A percentile compares a stretch with the other conserved stretches of the same genome.
phyloP scores from a whole-genome alignment of 768 basidiomycete genomes.

The Leccinum disarticulatum region DNA sequence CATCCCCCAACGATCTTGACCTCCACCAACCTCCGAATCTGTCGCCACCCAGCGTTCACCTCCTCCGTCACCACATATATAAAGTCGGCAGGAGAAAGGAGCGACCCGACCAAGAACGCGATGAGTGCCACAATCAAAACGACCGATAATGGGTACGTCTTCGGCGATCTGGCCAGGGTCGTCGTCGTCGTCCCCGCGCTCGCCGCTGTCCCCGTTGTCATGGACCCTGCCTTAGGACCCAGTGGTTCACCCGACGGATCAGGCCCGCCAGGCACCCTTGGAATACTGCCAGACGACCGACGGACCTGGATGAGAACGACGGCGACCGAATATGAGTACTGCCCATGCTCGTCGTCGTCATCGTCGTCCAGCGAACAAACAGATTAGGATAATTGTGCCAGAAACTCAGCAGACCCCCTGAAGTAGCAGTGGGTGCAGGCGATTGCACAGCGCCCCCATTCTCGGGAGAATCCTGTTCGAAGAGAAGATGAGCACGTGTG shows the following conservation, averaged over 20 bases:
- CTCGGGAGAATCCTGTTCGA: slow-evolving; percentile 26
- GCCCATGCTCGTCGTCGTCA: slow-evolving; percentile 23
- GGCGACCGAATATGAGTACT: slow-evolving; percentile 19
- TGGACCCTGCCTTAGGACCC: background rate
- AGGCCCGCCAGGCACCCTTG: slow-evolving; percentile 40
- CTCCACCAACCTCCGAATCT: slow-evolving; percentile 79
- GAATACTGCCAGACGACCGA: slow-evolving; percentile 23
- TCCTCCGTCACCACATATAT: slow-evolving; percentile 72
- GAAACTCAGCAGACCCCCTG: slow-evolving; percentile 56
- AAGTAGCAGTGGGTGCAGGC: slow-evolving; percentile 22
- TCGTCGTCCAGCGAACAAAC: slow-evolving; percentile 49
- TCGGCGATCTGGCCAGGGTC: slow-evolving; percentile 5
- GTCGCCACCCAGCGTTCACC: slow-evolving; percentile 68
- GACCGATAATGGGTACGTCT: slow-evolving; percentile 46
- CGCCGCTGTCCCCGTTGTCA: background rate
- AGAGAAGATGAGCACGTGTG: background rate
- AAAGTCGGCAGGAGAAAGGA: slow-evolving; percentile 90
- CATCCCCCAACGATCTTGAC: slow-evolving; percentile 80
- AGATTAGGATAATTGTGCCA: slow-evolving; percentile 60
- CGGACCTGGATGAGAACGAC: slow-evolving; percentile 20
- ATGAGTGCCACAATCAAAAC: slow-evolving; percentile 80
- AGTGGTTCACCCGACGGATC: slow-evolving; percentile 15
- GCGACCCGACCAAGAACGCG: slow-evolving; percentile 87
- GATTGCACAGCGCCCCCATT: slow-evolving; percentile 23
- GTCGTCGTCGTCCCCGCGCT: background rate